A percentile compares a stretch with the other conserved stretches of the same genome.
Evolutionary conservation across 345 rosid genomes (phyloP).

Genomic region (Carallia brachiata): DNA sequence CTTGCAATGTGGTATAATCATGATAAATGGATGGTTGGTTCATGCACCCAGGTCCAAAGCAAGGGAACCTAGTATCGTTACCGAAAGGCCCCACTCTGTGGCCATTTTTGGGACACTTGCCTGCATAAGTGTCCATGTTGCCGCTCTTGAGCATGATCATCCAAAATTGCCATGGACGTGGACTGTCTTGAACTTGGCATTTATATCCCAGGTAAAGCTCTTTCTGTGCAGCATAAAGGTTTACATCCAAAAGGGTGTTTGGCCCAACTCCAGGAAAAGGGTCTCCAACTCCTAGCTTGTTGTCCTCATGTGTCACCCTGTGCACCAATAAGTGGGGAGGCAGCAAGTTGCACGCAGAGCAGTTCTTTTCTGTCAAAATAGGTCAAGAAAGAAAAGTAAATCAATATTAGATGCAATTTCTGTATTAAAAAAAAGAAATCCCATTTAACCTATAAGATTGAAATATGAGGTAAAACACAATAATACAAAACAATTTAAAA

Average conservation of each 20-base stretch:
- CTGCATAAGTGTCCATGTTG: conserved; percentile 60
- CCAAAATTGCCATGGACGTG: conserved; percentile 90
- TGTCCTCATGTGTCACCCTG: conserved; percentile 59
- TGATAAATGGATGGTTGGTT: conserved; percentile 69
- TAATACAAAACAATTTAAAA: too few species aligned
- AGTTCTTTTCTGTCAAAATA: conserved; percentile 8
- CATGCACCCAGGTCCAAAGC: conserved; percentile 80
- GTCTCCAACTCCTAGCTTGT: conserved; percentile 50
- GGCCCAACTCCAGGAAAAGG: conserved; percentile 15
- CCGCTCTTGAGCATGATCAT: conserved; percentile 93
- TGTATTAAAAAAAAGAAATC: too few species aligned
- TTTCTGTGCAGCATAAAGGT: conserved; percentile 51
- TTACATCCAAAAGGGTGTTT: conserved; percentile 7
- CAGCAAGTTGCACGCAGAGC: conserved; percentile 17
- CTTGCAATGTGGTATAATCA: conserved; percentile 44
- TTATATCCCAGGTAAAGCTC: conserved; percentile 67
- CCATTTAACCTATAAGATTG: too few species aligned
- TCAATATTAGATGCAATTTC: too few species aligned
- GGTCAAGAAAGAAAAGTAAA: not conserved
- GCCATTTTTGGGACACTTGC: conserved; percentile 71
- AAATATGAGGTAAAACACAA: too few species aligned
- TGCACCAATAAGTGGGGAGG: conserved; percentile 31
- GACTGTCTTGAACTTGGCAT: conserved; percentile 57
- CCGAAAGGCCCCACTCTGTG: conserved; percentile 41
- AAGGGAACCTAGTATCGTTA: conserved; percentile 54